These are phyloP conservation scores for Leccinum sublutescens DNA, from an alignment of 768 basidiomycete species.

Conservation along the genomic window DNA sequence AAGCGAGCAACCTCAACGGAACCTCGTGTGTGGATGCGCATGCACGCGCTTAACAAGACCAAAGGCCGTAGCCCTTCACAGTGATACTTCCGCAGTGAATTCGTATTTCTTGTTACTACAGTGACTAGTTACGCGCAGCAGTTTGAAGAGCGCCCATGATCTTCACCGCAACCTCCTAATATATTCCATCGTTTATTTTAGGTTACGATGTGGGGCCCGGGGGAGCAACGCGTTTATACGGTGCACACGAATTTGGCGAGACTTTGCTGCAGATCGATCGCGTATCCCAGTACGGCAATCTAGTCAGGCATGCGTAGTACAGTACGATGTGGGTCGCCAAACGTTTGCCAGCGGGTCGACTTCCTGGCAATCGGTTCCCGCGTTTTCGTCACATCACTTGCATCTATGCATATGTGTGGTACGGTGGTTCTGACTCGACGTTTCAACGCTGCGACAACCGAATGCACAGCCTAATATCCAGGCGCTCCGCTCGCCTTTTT, in stretches of 20 bases:
- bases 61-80: background rate
- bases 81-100: background rate
- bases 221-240: background rate
- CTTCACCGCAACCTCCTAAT: background rate
- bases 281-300: background rate
- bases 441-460: background rate
- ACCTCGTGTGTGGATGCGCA: slow-evolving; percentile 7
- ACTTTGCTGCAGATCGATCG: background rate
- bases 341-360: background rate
- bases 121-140: background rate
- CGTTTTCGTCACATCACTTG: background rate
- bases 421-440: background rate
- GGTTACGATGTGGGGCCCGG: background rate
- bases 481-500: background rate
- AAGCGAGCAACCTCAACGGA: slow-evolving; percentile 11
- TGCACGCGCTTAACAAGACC: background rate
- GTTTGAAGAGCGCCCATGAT: background rate
- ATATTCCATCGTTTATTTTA: background rate
- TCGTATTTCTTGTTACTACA: background rate
- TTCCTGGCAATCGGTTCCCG: background rate
- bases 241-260: background rate
- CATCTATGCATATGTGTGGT: background rate
- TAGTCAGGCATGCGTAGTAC: background rate
- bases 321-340: background rate
- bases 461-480: slow-evolving; percentile 2